These are phyloP conservation scores for Lenzites betulinus DNA, from an alignment of 768 basidiomycete species.

Conservation along the genomic window DNA sequence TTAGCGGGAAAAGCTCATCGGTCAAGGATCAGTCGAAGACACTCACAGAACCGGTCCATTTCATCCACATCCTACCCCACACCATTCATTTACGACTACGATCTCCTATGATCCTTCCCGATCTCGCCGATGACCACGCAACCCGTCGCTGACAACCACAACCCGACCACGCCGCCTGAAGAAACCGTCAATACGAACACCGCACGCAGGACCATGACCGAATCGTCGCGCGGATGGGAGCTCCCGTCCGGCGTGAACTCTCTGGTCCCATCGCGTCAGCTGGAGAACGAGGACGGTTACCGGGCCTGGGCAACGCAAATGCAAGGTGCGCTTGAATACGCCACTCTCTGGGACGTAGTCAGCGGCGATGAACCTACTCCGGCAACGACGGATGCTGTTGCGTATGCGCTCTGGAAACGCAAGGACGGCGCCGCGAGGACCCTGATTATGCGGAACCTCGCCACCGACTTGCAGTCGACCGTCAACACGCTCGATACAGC, in stretches of 20 bases:
- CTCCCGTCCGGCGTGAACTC: not conserved
- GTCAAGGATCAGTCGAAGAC: not conserved
- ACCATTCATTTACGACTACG: not conserved
- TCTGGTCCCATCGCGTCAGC: not conserved
- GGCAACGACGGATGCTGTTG: not conserved
- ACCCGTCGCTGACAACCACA: no score
- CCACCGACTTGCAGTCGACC: not conserved
- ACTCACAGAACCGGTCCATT: not conserved
- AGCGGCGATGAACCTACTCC: not conserved
- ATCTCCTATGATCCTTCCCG: no score
- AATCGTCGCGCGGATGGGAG: not conserved
- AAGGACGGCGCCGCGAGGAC: not conserved
- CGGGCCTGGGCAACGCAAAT: not conserved
- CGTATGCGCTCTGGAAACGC: not conserved
- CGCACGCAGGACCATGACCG: not conserved
- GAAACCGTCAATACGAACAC: not conserved
- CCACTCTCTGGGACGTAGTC: not conserved
- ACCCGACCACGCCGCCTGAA: not conserved
- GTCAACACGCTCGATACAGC: not conserved
- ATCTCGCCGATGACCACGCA: no score
- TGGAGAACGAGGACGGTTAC: not conserved
- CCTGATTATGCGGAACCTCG: not conserved
- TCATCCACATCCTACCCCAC: not conserved
- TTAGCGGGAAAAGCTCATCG: not conserved
- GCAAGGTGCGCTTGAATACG: not conserved